Base-by-base conservation (phyloP, 768 basidiomycete species). In the Pulveroboletus ravenelii region DNA sequence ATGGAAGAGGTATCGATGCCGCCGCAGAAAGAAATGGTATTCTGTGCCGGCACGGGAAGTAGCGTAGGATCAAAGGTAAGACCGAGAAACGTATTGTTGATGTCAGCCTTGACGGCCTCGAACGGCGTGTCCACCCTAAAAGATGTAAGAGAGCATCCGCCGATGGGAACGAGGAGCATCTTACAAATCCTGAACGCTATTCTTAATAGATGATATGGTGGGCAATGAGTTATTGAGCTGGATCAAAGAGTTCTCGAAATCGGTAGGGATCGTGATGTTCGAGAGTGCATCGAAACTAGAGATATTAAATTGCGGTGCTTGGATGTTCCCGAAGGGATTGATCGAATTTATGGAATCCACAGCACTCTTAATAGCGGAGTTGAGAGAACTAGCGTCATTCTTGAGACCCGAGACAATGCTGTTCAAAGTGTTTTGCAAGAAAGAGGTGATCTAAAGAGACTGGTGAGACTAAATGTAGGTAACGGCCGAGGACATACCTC, bases 181-280 rank as follows among this genome's bases (percentile, higher is more conserved):
- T 61, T 66, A 93, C 90, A 93, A 66, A 47, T 72, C 66, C 52
- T 87, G 76, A 7, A 93, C 68, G 25, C 74, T 75, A 41, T 83
- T 68, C 69, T 90, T 87, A 42, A 99, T 70, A 13, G 87, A 81
- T 25, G 80, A 74, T 36, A 94, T 74, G 2, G 85, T 85, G 0
- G 95, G 95, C 18, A 98, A 66, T 1, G 89, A 83, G 47, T 69
- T 73, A 65, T 96, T 98, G 44, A 99, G 80, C 20, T 77, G 74
- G n/a, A 76, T 76, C 43, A 99, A 74, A 0, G 84, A 71, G 49
- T 84, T 73, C 62, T 87, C 76, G 65, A 99, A 87, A 23, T 80
- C 81, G 7, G 82, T 76, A 1, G 93, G 91, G 14, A 98, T 78
- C 2, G 81, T 80, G 52, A 97, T 79, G 58, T 92, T 90, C 52